Base-by-base conservation (phyloP, 768 basidiomycete species). In the Basidioascus undulatus region DNA sequence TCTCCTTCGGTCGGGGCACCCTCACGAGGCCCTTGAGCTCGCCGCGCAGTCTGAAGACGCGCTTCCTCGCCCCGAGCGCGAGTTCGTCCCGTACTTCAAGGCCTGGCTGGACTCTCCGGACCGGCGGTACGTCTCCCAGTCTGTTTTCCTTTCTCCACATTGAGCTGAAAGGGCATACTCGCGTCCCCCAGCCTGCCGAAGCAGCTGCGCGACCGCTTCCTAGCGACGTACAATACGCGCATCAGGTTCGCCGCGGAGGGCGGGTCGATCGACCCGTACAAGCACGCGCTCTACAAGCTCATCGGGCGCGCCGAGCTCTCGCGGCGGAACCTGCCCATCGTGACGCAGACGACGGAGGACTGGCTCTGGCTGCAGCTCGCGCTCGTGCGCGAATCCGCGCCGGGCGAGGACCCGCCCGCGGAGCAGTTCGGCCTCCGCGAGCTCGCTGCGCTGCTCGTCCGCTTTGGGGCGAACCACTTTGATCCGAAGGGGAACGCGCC, bases 281-380 rank as follows among this genome's bases (percentile, higher is more conserved):
- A 94, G 55, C 72, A 87, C 40, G 87, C 86, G 0, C 58, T 98
- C 25, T 94, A 92, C 65, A 94, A 92, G 57, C 63, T 98, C 27
- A 77, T 94, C 65, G 89, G 84, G 33, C 79, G 79, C 51, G 68
- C 89, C 39, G 92, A 98, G 49, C 72, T 83, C 2, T 59, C 69
- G 5, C 66, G 79, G 42, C 68, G 84, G 36, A 76, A 71, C 50
- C 74, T 87, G 3, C 68, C 72, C 5, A 70, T 74, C 31, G 83
- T 94, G 5, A 94, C 86, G 0, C 69, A 69, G 9, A 87, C 86
- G 1, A 86, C 82, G 2, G 92, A 94, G 55, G 92, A 98, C 57
- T 98, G 89, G 89, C 63, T 94, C 27, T 98, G 89, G 89, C 75
- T 87, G 64, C 87, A 98, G 60, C 67, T 96, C 12, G 67, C 75